Percentiles rank a stretch among this genome's conserved stretches.
Evolutionary conservation across 2,329 filamentous ascomycete genomes (phyloP).

Genomic region (Dissoconium aciculare): DNA sequence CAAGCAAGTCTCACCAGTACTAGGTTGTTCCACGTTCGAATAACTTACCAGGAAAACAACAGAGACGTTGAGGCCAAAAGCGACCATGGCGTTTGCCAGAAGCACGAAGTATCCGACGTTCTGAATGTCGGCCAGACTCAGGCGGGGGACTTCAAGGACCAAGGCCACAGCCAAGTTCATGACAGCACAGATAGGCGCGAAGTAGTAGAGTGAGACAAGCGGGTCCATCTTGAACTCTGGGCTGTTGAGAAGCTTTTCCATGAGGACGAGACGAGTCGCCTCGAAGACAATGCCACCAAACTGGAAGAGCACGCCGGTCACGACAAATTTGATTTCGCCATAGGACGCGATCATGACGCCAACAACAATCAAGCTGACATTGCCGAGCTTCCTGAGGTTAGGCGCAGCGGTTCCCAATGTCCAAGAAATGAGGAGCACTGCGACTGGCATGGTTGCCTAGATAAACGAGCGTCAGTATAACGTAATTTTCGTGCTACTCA

Average conservation of each 20-base stretch:
- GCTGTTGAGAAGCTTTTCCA: slow-evolving; percentile 66
- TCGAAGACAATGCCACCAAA: slow-evolving; percentile 66
- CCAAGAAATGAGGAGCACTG: slow-evolving; percentile 83
- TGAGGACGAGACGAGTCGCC: slow-evolving; percentile 69
- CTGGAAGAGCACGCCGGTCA: slow-evolving; percentile 67
- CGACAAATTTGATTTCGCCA: slow-evolving; percentile 87
- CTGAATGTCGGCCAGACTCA: slow-evolving; percentile 56
- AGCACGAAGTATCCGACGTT: slow-evolving; percentile 59
- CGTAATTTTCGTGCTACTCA: slow-evolving; percentile 5
- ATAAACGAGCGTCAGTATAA: slow-evolving; percentile 2
- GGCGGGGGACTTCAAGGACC: slow-evolving; percentile 55
- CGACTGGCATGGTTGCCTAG: slow-evolving; percentile 84
- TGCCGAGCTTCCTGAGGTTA: slow-evolving; percentile 74
- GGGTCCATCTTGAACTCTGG: slow-evolving; percentile 87
- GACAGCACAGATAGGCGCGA: slow-evolving; percentile 65
- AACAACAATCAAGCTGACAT: slow-evolving; percentile 86
- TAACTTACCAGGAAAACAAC: slow-evolving; percentile 66
- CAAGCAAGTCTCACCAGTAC: slow-evolving; percentile 2
- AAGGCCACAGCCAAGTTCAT: slow-evolving; percentile 67
- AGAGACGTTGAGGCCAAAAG: slow-evolving; percentile 70
- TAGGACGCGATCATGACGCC: slow-evolving; percentile 90
- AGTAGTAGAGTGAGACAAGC: slow-evolving; percentile 78
- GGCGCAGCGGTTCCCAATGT: slow-evolving; percentile 67
- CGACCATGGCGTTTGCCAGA: slow-evolving; percentile 60
- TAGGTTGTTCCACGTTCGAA: neutral